These are phyloP conservation scores for Hymenoscyphus infarciens DNA, from an alignment of 2,329 filamentous ascomycete genomes.

Conservation along the genomic window DNA sequence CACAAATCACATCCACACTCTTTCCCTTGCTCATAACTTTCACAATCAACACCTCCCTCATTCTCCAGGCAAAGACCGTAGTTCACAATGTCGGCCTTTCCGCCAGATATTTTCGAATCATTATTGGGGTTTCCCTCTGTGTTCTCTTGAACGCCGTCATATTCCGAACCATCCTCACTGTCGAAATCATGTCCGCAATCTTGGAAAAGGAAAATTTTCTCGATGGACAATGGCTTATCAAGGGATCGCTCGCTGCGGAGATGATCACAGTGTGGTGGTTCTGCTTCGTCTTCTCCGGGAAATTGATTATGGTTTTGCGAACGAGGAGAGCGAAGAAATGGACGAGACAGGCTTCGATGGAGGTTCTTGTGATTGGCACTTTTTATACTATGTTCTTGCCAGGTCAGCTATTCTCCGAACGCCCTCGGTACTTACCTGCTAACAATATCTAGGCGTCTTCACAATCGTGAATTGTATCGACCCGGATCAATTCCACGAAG, in stretches of 20 bases:
- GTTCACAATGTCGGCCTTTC: constrained; percentile 42
- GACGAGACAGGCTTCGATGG: constrained; percentile 60
- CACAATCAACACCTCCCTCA: constrained; percentile 55
- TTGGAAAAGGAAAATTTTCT: constrained; percentile 24
- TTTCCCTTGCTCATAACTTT: constrained; percentile 51
- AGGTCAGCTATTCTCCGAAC: constrained; percentile 42
- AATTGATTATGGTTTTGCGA: constrained; percentile 55
- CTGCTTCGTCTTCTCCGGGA: constrained; percentile 57
- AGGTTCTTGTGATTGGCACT: constrained; percentile 64
- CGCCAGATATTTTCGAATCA: constrained; percentile 38
- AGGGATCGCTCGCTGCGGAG: constrained; percentile 46
- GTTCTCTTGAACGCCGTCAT: constrained; percentile 50
- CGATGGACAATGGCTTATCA: constrained; percentile 40
- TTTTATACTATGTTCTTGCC: constrained; percentile 64
- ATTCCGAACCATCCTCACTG: constrained; percentile 50
- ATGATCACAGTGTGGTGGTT: constrained; percentile 59
- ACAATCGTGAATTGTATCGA: constrained; percentile 52
- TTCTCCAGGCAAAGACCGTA: constrained; percentile 62
- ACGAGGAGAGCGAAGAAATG: constrained; percentile 54
- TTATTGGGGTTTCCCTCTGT: constrained; percentile 46
- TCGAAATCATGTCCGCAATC: constrained; percentile 41
- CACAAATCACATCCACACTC: constrained; percentile 46
- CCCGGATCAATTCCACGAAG: constrained; percentile 44
- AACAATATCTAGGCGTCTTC: constrained; percentile 50
- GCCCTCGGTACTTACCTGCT: constrained; percentile 11